Conservation (phyloP, 441 rosid species). For the Gossypium davidsonii region DNA sequence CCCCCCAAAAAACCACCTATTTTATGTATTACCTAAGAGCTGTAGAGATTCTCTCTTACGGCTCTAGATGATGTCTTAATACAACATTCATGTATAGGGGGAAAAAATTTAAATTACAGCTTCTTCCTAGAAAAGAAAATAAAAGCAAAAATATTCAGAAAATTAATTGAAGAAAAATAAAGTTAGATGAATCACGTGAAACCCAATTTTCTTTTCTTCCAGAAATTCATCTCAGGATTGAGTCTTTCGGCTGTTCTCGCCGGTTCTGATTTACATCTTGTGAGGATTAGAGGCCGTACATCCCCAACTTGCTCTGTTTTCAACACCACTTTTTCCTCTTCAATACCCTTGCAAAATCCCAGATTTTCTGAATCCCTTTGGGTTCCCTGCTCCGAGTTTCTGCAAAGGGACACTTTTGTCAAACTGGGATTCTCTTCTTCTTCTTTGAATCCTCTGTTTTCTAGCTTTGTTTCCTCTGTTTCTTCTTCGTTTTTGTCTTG, state of each 20-base stretch:
- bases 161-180: not conserved
- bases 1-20: too few species aligned
- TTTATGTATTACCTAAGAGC: constrained; percentile 16
- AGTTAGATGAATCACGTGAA: constrained; percentile 39
- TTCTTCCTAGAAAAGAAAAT: constrained; percentile 14
- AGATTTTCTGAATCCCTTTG: constrained; percentile 22
- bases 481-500: constrained; percentile 23
- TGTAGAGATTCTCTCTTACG: constrained; percentile 41
- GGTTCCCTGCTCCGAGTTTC: constrained; percentile 22
- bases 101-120: constrained; percentile 12
- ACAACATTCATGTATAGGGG: not conserved
- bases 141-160: constrained; percentile 9
- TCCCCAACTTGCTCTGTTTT: constrained; percentile 13
- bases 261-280: constrained; percentile 78
- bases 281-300: constrained; percentile 35
- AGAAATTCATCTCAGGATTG: constrained; percentile 34
- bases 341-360: constrained; percentile 21
- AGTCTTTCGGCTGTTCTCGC: constrained; percentile 56
- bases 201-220: constrained; percentile 54
- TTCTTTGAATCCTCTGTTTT: constrained; percentile 2
- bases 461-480: constrained; percentile 17
- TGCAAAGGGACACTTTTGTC: constrained; percentile 24
- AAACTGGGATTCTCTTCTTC: constrained; percentile 22
- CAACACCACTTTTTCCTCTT: constrained; percentile 13
- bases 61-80: constrained; percentile 14